Base-by-base conservation (phyloP, 176 grass and related monocot genomes). In the Lolium perenne region DNA sequence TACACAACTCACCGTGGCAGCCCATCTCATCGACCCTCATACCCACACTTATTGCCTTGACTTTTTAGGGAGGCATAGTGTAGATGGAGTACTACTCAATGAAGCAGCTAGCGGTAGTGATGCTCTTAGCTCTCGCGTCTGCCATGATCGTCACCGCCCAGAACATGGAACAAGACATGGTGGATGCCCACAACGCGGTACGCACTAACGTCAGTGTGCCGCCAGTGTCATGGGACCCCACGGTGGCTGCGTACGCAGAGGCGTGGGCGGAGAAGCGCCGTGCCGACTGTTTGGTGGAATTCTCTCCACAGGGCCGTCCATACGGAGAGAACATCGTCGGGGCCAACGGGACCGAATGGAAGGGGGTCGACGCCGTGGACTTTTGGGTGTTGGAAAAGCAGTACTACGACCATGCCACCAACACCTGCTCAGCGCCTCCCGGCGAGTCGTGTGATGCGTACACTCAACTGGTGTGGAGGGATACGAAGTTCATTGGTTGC, bases 171-270 rank as follows among this genome's bases (percentile, higher is more conserved):
- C 25, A 87, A 43, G 87, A 90, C 68, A 81, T 81, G 57, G 68
- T 90, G 21, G 65, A 84, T 60, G 46, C 76, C 26, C 91, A 92
- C 69, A 89, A 92, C 75, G 59, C 29, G 1, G 91, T 80, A 0
- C 87, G 56, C 17, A 60, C 40, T 8, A 51, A 57, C 0, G 72
- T 51, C 17, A 76, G 84, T 18, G 79, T 89, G 0, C 71, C 72
- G 12, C 58, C 50, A 29, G 91, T 92, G 56, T 25, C 80, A 4
- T 71, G 68, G 68, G 18, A 71, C 38, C 17, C 3, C 38, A 45
- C 38, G 1, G 68, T 45, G 68, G 50, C 53, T 25, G 45, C 84
- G 0, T 92, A 81, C 6, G 91, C 91, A 6, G 47, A 87, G 78
- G 53, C 4, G 22, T 89, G 87, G 20, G 91, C 84, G 18, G 83